Evolutionary conservation across 129 eudicot genomes (phyloP).

Genomic region (Escallonia herrerae): DNA sequence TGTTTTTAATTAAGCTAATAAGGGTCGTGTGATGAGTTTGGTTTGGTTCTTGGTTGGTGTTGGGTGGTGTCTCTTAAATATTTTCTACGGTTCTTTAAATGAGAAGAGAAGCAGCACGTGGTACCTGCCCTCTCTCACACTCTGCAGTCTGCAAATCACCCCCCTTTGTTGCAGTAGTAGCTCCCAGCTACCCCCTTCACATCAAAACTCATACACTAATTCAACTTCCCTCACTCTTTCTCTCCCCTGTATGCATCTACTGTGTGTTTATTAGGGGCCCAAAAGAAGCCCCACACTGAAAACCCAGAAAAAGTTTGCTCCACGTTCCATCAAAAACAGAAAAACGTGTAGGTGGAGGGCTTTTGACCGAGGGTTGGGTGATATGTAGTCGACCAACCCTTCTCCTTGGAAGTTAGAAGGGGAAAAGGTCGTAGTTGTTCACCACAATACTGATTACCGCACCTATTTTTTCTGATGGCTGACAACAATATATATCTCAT

Average conservation of each 20-base stretch:
- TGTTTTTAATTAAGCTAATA: not conserved
- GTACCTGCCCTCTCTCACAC: not conserved
- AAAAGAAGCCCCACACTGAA: not conserved
- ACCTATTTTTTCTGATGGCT: too few relatives aligned
- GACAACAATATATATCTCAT: not conserved
- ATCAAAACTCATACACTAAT: not conserved
- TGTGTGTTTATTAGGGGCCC: too few relatives aligned
- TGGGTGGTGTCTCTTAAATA: conserved; percentile 3
- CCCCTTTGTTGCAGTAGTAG: not conserved
- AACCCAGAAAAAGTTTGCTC: not conserved
- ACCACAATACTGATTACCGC: not conserved
- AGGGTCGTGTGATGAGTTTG: not conserved
- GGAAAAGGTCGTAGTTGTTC: not conserved
- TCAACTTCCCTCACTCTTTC: not conserved
- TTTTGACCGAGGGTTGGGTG: not conserved
- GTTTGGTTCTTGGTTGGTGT: not conserved
- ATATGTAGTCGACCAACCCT: not conserved
- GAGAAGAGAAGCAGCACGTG: not conserved
- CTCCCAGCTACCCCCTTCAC: not conserved
- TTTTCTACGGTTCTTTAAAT: not conserved
- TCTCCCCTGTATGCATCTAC: too few relatives aligned
- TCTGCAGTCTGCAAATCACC: too few relatives aligned
- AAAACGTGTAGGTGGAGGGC: not conserved
- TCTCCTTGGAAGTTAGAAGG: not conserved
- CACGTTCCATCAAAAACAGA: not conserved